These are phyloP conservation scores for Aspergillus sojae DNA, from an alignment of 2,329 filamentous ascomycete species.

Conservation along the genomic window DNA sequence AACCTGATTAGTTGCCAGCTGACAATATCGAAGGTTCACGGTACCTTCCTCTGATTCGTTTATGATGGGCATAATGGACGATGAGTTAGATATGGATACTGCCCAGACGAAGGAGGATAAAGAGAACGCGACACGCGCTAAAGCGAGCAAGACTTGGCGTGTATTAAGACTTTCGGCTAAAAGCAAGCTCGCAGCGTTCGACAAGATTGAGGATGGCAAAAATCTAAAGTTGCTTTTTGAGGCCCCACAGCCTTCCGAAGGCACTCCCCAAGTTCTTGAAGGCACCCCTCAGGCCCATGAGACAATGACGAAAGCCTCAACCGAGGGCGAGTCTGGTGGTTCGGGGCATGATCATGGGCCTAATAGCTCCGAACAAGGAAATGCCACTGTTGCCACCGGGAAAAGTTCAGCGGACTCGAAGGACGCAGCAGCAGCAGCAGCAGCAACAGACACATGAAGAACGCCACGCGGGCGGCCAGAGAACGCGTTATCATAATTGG, in stretches of 20 bases:
- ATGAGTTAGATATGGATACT: conserved; percentile 86
- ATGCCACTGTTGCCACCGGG: conserved; percentile 11
- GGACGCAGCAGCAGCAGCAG: conserved; percentile 8
- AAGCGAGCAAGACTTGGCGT: conserved; percentile 88
- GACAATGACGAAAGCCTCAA: conserved; percentile 20
- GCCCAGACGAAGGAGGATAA: conserved; percentile 66
- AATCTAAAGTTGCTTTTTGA: conserved; percentile 61
- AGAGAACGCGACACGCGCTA: conserved; percentile 65
- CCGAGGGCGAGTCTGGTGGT: conserved; percentile 14
- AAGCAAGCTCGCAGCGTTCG: conserved; percentile 74
- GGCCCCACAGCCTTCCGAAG: conserved; percentile 22
- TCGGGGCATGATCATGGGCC: conserved; percentile 10
- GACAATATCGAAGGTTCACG: conserved; percentile 54
- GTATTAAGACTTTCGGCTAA: conserved; percentile 78
- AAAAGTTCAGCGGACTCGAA: conserved; percentile 12
- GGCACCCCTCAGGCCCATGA: conserved; percentile 27
- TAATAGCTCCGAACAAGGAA: conserved; percentile 12
- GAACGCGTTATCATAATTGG: conserved; percentile 9
- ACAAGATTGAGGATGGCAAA: conserved; percentile 83
- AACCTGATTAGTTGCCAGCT: conserved; percentile 10
- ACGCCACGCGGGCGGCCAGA: background rate
- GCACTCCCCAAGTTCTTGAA: conserved; percentile 20
- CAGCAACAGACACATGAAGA: conserved; percentile 19
- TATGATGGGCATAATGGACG: conserved; percentile 71
- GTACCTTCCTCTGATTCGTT: conserved; percentile 72